Conservation (phyloP, 805 yeast species). For the Pichia eremophila region DNA sequence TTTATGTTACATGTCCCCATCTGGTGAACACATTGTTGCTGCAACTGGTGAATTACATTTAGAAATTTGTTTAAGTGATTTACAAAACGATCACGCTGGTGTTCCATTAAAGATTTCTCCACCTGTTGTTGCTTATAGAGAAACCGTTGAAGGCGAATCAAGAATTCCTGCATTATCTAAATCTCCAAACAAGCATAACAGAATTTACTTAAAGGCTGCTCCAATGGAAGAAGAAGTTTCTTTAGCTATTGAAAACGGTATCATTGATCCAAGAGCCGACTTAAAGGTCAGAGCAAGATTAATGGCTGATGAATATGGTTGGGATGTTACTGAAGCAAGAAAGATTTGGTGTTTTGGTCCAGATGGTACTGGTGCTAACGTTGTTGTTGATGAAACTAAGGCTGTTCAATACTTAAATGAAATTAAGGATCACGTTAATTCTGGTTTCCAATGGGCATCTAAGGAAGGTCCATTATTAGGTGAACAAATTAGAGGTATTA, state of each 20-base stretch:
- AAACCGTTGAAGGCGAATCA: slow-evolving; percentile 90
- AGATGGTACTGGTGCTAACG: slow-evolving; percentile 97
- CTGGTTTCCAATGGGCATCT: slow-evolving; percentile 99
- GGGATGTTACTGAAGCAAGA: slow-evolving; percentile 99
- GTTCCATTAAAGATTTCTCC: slow-evolving; percentile 95
- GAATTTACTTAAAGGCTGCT: slow-evolving; percentile 95
- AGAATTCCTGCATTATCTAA: slow-evolving; percentile 94
- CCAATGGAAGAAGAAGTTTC: slow-evolving; percentile 92
- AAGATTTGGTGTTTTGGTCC: slow-evolving; percentile 99
- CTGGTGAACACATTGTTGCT: slow-evolving; percentile 99
- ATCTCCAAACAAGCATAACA: slow-evolving; percentile 99
- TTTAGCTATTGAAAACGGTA: slow-evolving; percentile 87
- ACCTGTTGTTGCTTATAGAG: slow-evolving; percentile 98
- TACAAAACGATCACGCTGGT: slow-evolving; percentile 99
- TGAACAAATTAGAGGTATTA: slow-evolving; percentile 92
- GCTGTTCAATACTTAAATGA: slow-evolving; percentile 98
- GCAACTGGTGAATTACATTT: slow-evolving; percentile 99
- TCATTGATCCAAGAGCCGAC: slow-evolving; percentile 91
- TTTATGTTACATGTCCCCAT: slow-evolving; percentile 71
- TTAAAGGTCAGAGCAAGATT: slow-evolving; percentile 98
- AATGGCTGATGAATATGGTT: slow-evolving; percentile 97
- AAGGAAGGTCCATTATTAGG: slow-evolving; percentile 99
- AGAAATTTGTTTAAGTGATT: slow-evolving; percentile 93
- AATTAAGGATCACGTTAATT: slow-evolving; percentile 98
- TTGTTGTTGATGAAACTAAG: slow-evolving; percentile 99